phyloP scores from a whole-genome alignment of 2,329 filamentous ascomycete genomes.

The Calonectria crousiana region DNA sequence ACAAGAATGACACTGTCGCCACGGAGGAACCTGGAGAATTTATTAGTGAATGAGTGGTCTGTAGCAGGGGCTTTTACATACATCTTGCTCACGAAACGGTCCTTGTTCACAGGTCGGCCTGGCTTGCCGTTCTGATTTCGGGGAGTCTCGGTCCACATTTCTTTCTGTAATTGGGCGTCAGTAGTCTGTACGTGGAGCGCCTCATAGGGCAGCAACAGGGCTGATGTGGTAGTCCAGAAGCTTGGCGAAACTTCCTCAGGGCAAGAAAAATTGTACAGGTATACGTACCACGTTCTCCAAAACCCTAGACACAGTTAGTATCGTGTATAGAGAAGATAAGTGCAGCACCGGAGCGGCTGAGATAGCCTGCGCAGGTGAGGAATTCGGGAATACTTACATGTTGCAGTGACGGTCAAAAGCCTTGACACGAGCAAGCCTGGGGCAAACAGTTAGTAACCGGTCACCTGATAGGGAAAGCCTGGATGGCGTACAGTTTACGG shows the following conservation, averaged over 20 bases:
- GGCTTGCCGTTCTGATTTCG: conserved; percentile 19
- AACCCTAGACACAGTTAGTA: conserved; percentile 14
- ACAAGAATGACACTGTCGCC: conserved; percentile 24
- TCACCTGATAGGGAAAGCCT: not conserved
- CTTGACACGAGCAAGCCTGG: conserved; percentile 87
- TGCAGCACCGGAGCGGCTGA: not conserved
- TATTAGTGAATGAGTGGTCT: not conserved
- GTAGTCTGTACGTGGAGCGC: not conserved
- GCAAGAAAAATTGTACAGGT: not conserved
- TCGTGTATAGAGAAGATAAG: not conserved
- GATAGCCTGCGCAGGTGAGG: not conserved
- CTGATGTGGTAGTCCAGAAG: not conserved
- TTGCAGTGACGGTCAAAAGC: conserved; percentile 99
- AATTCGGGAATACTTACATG: conserved; percentile 66
- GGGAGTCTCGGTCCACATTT: conserved; percentile 25
- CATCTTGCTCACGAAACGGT: conserved; percentile 27
- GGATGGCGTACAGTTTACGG: conserved; percentile 17
- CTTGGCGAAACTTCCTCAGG: not conserved
- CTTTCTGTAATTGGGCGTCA: conserved; percentile 14
- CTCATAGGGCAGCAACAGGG: not conserved
- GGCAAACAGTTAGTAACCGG: not conserved
- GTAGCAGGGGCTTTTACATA: not conserved
- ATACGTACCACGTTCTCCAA: conserved; percentile 23
- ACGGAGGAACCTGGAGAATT: conserved; percentile 15
- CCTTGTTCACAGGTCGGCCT: conserved; percentile 25